These are phyloP conservation scores for Geotrichum reessii DNA, from an alignment of 1,139 yeast genomes.

Conservation along the genomic window DNA sequence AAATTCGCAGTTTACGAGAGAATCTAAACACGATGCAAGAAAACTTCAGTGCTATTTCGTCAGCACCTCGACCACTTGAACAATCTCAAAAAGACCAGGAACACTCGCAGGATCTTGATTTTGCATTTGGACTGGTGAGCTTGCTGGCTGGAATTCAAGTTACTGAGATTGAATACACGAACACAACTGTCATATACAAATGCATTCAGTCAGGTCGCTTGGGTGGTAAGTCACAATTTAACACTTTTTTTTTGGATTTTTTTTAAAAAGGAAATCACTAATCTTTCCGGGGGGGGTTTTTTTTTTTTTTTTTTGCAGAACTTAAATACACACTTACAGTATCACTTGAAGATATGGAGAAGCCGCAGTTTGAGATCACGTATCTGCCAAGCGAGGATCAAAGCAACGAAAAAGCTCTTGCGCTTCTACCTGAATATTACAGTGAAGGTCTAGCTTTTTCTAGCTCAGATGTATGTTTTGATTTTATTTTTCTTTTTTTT, in stretches of 20 bases:
- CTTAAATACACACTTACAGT: constrained; percentile 13
- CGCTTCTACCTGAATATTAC: constrained; percentile 15
- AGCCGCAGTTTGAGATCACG: constrained; percentile 8
- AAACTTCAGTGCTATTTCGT: neutral
- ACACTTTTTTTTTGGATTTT: neutral
- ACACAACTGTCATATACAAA: constrained; percentile 11
- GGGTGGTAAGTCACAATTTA: constrained; percentile 8
- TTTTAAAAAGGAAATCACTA: neutral
- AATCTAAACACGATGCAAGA: constrained; percentile 3
- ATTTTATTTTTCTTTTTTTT: too few species aligned
- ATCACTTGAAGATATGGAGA: constrained; percentile 2
- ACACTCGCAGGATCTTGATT: constrained; percentile 5
- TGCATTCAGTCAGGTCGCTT: constrained; percentile 12
- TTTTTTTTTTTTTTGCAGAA: neutral
- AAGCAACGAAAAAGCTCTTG: constrained; percentile 4
- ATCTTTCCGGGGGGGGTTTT: neutral
- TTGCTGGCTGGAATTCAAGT: constrained; percentile 13
- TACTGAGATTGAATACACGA: constrained; percentile 15
- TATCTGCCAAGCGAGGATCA: constrained; percentile 11
- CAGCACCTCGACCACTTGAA: constrained; percentile 3
- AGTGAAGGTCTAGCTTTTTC: constrained; percentile 13
- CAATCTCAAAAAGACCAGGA: constrained; percentile 1
- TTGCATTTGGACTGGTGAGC: constrained; percentile 13
- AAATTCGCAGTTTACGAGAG: constrained; percentile 2
- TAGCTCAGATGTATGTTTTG: constrained; percentile 13